Conservation (phyloP, 2,329 filamentous ascomycete genomes). For the Mariannaea elegans region DNA sequence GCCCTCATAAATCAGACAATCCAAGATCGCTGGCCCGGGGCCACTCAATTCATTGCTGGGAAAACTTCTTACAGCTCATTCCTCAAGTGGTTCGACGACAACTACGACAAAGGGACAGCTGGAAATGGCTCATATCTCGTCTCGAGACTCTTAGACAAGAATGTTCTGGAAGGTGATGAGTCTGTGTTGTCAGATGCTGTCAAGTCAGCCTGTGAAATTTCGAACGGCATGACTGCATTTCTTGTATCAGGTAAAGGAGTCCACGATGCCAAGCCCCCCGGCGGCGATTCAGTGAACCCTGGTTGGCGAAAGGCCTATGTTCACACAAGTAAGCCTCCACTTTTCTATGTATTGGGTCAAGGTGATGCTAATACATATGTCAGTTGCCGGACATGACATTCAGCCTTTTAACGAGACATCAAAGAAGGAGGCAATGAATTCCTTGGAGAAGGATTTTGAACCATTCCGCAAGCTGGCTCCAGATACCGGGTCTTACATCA, state of each 20-base stretch:
- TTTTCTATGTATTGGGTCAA: constrained; percentile 16
- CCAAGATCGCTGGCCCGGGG: constrained; percentile 47
- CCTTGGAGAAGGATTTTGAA: constrained; percentile 41
- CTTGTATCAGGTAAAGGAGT: constrained; percentile 57
- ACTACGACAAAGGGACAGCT: constrained; percentile 47
- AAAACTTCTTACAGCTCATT: constrained; percentile 45
- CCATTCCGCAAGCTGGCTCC: constrained; percentile 52
- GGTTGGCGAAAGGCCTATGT: constrained; percentile 59
- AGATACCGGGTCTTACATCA: constrained; percentile 54
- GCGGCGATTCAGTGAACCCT: constrained; percentile 57
- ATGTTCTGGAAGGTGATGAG: constrained; percentile 42
- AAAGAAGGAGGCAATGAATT: constrained; percentile 34
- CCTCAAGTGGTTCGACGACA: constrained; percentile 47
- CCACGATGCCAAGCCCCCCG: constrained; percentile 52
- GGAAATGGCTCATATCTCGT: constrained; percentile 50
- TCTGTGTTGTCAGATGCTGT: constrained; percentile 47
- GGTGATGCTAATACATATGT: neutral
- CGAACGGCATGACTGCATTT: constrained; percentile 44
- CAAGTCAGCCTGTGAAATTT: constrained; percentile 43
- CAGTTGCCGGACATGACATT: constrained; percentile 42
- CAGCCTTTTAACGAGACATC: constrained; percentile 46
- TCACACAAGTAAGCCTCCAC: constrained; percentile 50
- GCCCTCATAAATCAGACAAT: constrained; percentile 49
- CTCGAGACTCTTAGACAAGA: constrained; percentile 54
- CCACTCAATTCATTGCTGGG: constrained; percentile 29